phyloP scores from a whole-genome alignment of 495 filamentous ascomycete species.

The Aspergillus asperescens region DNA sequence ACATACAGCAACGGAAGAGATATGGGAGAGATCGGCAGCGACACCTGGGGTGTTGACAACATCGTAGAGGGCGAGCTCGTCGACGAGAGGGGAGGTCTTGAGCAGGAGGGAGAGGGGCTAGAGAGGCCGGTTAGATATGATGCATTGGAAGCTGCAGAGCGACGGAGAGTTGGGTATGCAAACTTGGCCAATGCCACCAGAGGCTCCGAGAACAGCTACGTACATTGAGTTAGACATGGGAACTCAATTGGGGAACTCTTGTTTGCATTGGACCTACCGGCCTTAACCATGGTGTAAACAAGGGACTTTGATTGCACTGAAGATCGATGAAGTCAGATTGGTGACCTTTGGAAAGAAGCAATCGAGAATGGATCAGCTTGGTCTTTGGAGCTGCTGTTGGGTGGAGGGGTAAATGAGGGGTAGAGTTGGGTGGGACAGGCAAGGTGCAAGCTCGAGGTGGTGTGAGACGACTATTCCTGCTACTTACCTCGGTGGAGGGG shows the following conservation, averaged over 20 bases:
- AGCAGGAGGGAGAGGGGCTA: constrained; percentile 94
- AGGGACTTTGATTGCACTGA: neutral
- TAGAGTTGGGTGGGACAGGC: constrained; percentile 19
- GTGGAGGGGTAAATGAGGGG: constrained; percentile 19
- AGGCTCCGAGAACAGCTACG: constrained; percentile 87
- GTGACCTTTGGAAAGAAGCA: neutral
- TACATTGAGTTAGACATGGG: constrained; percentile 1
- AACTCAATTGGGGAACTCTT: neutral
- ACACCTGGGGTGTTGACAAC: constrained; percentile 98
- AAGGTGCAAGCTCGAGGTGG: neutral
- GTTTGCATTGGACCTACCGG: constrained; percentile 53
- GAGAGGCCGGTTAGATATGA: constrained; percentile 10
- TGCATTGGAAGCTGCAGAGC: neutral
- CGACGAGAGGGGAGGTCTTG: constrained; percentile 77
- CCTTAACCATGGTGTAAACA: constrained; percentile 73
- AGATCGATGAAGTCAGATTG: neutral
- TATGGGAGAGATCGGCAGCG: constrained; percentile 91
- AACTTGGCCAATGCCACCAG: constrained; percentile 98
- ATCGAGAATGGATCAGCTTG: constrained; percentile 8
- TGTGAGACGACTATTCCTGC: constrained; percentile 3
- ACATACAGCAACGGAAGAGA: constrained; percentile 86
- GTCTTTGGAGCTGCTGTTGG: constrained; percentile 18
- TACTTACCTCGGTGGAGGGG: constrained; percentile 5
- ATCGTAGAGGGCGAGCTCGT: constrained; percentile 96
- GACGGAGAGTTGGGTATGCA: neutral